These are phyloP conservation scores for Apiospora arundinis DNA, from an alignment of 2,329 filamentous ascomycete species.

Conservation along the genomic window DNA sequence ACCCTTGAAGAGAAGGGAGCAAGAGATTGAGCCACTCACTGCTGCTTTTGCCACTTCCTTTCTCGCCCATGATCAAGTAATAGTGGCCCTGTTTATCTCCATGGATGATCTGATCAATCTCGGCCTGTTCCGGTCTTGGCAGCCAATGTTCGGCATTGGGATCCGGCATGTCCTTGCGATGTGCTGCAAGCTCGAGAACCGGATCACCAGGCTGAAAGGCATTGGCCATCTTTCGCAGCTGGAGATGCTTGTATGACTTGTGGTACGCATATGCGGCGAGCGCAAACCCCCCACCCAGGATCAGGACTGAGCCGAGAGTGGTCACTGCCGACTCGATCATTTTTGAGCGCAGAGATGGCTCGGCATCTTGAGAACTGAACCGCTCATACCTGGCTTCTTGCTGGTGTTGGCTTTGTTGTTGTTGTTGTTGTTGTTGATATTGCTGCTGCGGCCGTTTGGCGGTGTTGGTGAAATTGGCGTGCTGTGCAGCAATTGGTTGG, in stretches of 20 bases:
- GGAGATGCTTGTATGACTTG: constrained; percentile 84
- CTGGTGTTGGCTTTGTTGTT: background rate
- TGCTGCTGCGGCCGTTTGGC: background rate
- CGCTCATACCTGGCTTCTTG: background rate
- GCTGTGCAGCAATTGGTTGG: constrained; percentile 14
- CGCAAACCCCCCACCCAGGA: constrained; percentile 70
- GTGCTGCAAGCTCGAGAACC: constrained; percentile 79
- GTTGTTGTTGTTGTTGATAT: background rate
- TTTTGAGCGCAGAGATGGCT: constrained; percentile 45
- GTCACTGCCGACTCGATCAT: constrained; percentile 79
- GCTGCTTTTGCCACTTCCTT: constrained; percentile 94
- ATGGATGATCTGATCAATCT: constrained; percentile 81
- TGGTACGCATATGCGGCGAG: constrained; percentile 80
- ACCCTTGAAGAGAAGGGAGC: background rate
- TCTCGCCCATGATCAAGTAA: constrained; percentile 90
- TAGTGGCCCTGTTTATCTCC: constrained; percentile 82
- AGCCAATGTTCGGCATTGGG: constrained; percentile 74
- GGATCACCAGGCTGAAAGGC: constrained; percentile 94
- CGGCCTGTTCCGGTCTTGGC: constrained; percentile 78
- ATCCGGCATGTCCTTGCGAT: constrained; percentile 60
- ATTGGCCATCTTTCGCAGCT: constrained; percentile 89
- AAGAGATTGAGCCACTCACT: constrained; percentile 43
- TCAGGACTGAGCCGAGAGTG: constrained; percentile 75
- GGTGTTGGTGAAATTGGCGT: background rate
- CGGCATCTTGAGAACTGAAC: background rate